Percentiles rank a stretch among this genome's conserved stretches.
phyloP scores from a whole-genome alignment of 129 eudicot genomes.

The Chrysanthemum lavandulifolium region DNA sequence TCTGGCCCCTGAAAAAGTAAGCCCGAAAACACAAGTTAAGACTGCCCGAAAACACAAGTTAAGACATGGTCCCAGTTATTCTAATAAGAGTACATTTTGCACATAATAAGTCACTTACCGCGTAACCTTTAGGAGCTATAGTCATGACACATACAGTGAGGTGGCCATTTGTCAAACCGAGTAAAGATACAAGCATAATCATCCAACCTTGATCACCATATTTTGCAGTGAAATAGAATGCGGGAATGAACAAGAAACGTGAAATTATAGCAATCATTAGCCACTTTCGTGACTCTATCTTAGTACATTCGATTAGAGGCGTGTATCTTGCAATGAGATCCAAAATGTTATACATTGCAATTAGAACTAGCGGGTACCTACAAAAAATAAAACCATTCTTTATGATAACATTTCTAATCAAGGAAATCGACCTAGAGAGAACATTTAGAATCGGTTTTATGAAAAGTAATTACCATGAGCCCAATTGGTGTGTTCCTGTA shows the following conservation, averaged over 20 bases:
- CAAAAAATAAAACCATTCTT: neutral
- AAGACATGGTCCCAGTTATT: neutral
- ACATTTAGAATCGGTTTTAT: neutral
- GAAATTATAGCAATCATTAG: constrained; percentile 41
- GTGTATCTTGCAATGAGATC: constrained; percentile 62
- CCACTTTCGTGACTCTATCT: constrained; percentile 49
- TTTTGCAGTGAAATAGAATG: constrained; percentile 72
- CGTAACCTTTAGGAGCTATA: constrained; percentile 62
- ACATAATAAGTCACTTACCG: constrained; percentile 33
- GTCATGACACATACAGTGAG: constrained; percentile 75
- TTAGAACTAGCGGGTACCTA: constrained; percentile 66
- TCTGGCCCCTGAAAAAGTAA: constrained; percentile 61
- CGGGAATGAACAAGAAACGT: constrained; percentile 62
- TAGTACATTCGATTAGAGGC: constrained; percentile 46
- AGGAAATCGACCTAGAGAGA: neutral
- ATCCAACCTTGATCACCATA: constrained; percentile 75
- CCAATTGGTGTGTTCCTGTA: constrained; percentile 60
- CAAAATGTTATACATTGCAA: constrained; percentile 62
- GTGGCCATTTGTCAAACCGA: constrained; percentile 71
- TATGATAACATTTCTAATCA: neutral
- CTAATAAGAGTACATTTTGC: neutral
- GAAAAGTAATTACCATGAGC: constrained; percentile 52
- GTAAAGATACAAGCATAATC: constrained; percentile 53
- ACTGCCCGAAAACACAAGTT: neutral
- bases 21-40: neutral